phyloP scores from a whole-genome alignment of 2,329 filamentous ascomycete genomes.

The Teratosphaeriaceae sp. region DNA sequence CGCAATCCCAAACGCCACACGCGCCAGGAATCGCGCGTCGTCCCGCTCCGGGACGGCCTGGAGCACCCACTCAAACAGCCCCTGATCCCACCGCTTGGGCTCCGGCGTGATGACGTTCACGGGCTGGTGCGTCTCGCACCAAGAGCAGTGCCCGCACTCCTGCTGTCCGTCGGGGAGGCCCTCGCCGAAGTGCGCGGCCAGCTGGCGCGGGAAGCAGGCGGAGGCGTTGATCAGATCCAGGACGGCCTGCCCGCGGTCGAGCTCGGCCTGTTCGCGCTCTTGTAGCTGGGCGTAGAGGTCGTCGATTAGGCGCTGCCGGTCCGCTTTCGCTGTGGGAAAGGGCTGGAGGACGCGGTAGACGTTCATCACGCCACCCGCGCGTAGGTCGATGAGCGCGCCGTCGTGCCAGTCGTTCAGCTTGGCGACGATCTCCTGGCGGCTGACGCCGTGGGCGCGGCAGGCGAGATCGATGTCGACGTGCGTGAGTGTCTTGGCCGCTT shows the following conservation, averaged over 20 bases:
- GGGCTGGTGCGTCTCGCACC: conserved; percentile 30
- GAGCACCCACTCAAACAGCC: conserved; percentile 40
- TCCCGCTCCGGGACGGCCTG: conserved; percentile 42
- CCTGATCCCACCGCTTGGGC: conserved; percentile 33
- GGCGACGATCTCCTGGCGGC: conserved; percentile 43
- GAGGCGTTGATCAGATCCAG: conserved; percentile 46
- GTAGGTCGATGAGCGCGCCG: conserved; percentile 43
- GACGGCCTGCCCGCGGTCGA: conserved; percentile 46
- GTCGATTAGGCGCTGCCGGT: conserved; percentile 41
- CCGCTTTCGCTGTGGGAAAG: conserved; percentile 38
- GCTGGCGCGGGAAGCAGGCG: conserved; percentile 45
- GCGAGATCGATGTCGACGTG: conserved; percentile 45
- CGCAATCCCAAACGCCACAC: conserved; percentile 56
- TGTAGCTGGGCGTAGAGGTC: conserved; percentile 47
- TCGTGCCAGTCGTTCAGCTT: conserved; percentile 52
- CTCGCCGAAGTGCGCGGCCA: conserved; percentile 55
- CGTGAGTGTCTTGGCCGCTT: conserved; percentile 38
- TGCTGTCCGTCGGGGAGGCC: conserved; percentile 36
- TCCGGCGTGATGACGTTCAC: conserved; percentile 35
- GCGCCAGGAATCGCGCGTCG: conserved; percentile 53
- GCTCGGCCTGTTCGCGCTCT: conserved; percentile 46
- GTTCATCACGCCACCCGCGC: conserved; percentile 46
- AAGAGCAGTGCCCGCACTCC: conserved; percentile 49
- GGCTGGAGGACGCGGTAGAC: conserved; percentile 46
- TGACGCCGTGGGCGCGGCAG: conserved; percentile 25